Conservation (phyloP, 116 monocot species). For the Trichopus zeylanicus region DNA sequence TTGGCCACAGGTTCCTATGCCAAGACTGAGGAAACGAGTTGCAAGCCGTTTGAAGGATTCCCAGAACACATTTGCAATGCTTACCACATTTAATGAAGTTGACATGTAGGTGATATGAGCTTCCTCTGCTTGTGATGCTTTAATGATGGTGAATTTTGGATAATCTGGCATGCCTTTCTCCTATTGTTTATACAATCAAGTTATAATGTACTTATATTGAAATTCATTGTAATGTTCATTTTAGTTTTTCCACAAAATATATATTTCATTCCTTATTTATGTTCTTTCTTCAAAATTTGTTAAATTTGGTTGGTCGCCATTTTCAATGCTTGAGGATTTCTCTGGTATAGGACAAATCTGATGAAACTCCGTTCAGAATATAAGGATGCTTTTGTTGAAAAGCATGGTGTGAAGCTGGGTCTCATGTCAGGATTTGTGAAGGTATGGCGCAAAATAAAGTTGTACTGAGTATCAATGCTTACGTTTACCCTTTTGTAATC, state of each 20-base stretch:
- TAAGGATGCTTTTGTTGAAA: conserved; percentile 80
- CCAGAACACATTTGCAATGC: conserved; percentile 94
- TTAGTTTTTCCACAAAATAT: too few relatives aligned
- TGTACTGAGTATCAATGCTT: background rate
- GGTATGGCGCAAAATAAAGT: conserved; percentile 21
- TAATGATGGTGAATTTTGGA: background rate
- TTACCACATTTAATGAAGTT: conserved; percentile 99
- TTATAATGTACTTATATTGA: too few relatives aligned
- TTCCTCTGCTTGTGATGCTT: background rate
- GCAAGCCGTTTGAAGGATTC: conserved; percentile 96
- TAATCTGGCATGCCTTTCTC: background rate
- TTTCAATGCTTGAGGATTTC: background rate
- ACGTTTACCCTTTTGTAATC: background rate
- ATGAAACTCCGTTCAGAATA: conserved; percentile 98
- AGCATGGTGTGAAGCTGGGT: conserved; percentile 92
- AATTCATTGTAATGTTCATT: background rate
- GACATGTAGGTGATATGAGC: conserved; percentile 66
- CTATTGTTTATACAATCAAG: background rate
- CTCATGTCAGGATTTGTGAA: conserved; percentile 98
- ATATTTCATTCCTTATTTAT: too few relatives aligned
- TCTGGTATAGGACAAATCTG: conserved; percentile 69
- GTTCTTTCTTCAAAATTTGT: too few relatives aligned
- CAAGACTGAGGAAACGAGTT: conserved; percentile 73
- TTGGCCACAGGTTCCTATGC: conserved; percentile 69
- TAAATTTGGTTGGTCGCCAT: background rate